Evolutionary conservation across 2,329 filamentous ascomycete genomes (phyloP).

Genomic region (Talaromyces albobiverticillius): DNA sequence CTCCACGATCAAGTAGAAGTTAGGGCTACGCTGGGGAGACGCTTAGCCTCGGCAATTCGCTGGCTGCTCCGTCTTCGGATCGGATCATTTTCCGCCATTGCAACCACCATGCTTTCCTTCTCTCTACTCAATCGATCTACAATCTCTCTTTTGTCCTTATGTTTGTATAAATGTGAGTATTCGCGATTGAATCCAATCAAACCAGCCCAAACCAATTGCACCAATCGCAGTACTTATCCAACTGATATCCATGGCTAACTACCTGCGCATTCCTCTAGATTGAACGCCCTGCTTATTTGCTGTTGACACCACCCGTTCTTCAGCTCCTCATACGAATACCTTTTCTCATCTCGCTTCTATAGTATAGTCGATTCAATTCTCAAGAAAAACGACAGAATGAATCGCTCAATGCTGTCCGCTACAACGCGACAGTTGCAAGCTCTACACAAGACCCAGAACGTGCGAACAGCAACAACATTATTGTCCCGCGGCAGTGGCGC

Average conservation of each 20-base stretch:
- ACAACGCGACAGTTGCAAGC: slow-evolving; percentile 26
- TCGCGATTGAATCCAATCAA: neutral
- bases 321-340: neutral
- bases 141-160: no score
- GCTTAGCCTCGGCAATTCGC: neutral
- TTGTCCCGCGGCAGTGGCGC: slow-evolving; percentile 4
- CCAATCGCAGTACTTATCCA: neutral
- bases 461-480: slow-evolving; percentile 19
- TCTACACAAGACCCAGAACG: slow-evolving; percentile 16
- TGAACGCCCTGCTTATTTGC: neutral
- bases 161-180: neutral
- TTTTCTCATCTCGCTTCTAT: neutral
- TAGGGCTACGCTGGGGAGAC: neutral
- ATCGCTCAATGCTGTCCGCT: slow-evolving; percentile 29
- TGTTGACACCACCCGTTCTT: neutral
- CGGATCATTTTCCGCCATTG: no score
- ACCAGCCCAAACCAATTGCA: no score
- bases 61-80: no score
- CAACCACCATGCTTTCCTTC: no score
- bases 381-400: slow-evolving; percentile 21
- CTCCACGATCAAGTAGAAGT: no score
- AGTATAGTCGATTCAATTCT: neutral
- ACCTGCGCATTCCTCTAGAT: neutral
- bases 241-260: neutral
- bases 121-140: no score